These are phyloP conservation scores for Quercus variabilis DNA, from an alignment of 306 rosid species.

Conservation along the genomic window DNA sequence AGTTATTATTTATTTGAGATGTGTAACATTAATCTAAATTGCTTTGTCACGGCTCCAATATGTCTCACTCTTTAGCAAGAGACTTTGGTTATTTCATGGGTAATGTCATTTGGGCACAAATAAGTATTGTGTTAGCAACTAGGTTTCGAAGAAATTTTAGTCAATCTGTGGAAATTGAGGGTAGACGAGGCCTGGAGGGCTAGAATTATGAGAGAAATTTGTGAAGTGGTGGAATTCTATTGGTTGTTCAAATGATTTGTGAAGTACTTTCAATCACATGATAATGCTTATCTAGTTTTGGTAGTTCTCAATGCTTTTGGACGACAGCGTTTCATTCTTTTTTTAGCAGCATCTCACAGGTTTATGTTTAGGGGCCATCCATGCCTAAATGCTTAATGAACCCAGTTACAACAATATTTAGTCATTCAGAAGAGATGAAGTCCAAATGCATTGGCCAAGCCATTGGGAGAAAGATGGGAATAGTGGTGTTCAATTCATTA, in stretches of 20 bases:
- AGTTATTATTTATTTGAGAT: neutral
- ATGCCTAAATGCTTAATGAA: too few species aligned
- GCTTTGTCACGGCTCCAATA: neutral
- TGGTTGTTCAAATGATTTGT: too few species aligned
- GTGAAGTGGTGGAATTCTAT: neutral
- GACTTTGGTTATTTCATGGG: neutral
- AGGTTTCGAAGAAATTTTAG: neutral
- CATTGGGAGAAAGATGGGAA: too few species aligned
- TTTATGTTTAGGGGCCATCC: too few species aligned
- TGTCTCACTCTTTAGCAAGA: neutral
- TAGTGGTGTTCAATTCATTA: too few species aligned
- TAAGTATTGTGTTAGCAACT: neutral
- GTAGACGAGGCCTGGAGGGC: neutral
- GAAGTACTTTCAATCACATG: neutral
- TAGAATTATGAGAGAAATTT: neutral
- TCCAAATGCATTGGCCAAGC: too few species aligned
- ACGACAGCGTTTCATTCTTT: too few species aligned
- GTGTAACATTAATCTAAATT: neutral
- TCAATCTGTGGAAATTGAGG: neutral
- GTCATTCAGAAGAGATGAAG: too few species aligned
- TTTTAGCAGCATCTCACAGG: too few species aligned
- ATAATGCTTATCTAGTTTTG: slow-evolving; percentile 20
- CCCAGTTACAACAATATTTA: too few species aligned
- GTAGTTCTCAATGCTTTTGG: slow-evolving; percentile 14
- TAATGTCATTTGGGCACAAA: neutral